phyloP scores from a whole-genome alignment of 768 basidiomycete genomes.

The Psilocybe cyanescens region DNA sequence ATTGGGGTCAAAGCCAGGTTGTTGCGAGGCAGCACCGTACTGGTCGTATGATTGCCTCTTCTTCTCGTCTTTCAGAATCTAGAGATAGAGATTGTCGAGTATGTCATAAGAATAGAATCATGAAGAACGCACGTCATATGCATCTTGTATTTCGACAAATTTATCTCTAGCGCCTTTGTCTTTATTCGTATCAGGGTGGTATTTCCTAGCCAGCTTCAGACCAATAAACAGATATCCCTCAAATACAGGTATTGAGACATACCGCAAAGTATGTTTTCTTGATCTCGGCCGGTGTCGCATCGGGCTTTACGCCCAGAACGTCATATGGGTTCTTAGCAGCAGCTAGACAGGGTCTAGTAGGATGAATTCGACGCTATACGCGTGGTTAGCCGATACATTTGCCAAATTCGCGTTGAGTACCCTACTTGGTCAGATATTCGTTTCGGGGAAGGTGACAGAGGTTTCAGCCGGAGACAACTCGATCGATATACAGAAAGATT shows the following conservation, averaged over 20 bases:
- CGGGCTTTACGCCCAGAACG: constrained; percentile 85
- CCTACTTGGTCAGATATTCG: constrained; percentile 45
- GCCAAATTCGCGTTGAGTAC: constrained; percentile 5
- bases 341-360: constrained; percentile 57
- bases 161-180: constrained; percentile 89
- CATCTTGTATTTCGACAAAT: constrained; percentile 96
- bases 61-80: constrained; percentile 94
- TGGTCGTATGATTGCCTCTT: constrained; percentile 91
- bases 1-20: constrained; percentile 93
- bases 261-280: constrained; percentile 98
- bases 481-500: constrained; percentile 42
- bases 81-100: constrained; percentile 16
- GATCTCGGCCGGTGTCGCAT: constrained; percentile 85
- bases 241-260: constrained; percentile 31
- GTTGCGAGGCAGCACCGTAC: constrained; percentile 91
- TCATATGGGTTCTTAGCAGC: constrained; percentile 86
- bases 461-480: constrained; percentile 35
- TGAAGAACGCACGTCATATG: constrained; percentile 80
- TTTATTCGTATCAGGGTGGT: constrained; percentile 96
- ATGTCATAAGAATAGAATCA: constrained; percentile 7
- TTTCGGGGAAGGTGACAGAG: constrained; percentile 26
- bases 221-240: constrained; percentile 16
- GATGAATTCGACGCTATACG: constrained; percentile 75
- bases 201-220: constrained; percentile 91
- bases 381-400: constrained; percentile 21